Percentiles rank a stretch among this genome's conserved stretches.
Conservation (phyloP, 169 alveolate genomes). For the Babesia ovis region DNA sequence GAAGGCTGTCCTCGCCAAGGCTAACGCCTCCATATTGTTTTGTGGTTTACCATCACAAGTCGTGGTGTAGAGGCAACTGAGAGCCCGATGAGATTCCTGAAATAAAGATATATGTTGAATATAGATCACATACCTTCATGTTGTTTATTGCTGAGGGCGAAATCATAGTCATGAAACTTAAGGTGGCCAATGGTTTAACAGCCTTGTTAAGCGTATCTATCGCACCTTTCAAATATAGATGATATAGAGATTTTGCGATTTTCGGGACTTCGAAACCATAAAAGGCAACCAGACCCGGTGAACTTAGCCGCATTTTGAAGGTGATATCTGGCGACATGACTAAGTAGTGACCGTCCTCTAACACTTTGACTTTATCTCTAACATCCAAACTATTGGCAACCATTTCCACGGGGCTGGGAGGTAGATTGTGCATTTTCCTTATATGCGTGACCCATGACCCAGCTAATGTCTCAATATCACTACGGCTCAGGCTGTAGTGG, state of each 20-base stretch:
- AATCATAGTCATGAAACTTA: constrained; percentile 24
- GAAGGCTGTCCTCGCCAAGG: constrained; percentile 50
- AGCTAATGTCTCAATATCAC: constrained; percentile 13
- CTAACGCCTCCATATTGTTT: constrained; percentile 2
- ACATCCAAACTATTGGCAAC: neutral
- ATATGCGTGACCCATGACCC: constrained; percentile 58
- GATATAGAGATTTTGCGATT: constrained; percentile 22
- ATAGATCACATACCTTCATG: neutral
- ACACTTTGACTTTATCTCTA: constrained; percentile 10
- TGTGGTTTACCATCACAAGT: neutral
- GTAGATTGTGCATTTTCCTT: constrained; percentile 31
- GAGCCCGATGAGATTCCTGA: constrained; percentile 8
- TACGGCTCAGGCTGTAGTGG: constrained; percentile 5
- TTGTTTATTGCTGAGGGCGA: constrained; percentile 5
- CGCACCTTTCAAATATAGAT: constrained; percentile 27
- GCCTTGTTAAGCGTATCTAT: constrained; percentile 26
- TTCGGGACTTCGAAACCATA: constrained; percentile 48
- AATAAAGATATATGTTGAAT: neutral
- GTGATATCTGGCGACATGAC: neutral
- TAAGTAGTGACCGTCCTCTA: constrained; percentile 21
- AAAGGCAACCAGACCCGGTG: constrained; percentile 40
- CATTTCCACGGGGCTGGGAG: constrained; percentile 29
- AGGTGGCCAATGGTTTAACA: constrained; percentile 5
- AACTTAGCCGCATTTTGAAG: constrained; percentile 11
- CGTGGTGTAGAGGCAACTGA: neutral